Percentiles rank a stretch among this genome's conserved stretches.
phyloP scores from a whole-genome alignment of 140 eudicot species.

The Oenanthe javanica region DNA sequence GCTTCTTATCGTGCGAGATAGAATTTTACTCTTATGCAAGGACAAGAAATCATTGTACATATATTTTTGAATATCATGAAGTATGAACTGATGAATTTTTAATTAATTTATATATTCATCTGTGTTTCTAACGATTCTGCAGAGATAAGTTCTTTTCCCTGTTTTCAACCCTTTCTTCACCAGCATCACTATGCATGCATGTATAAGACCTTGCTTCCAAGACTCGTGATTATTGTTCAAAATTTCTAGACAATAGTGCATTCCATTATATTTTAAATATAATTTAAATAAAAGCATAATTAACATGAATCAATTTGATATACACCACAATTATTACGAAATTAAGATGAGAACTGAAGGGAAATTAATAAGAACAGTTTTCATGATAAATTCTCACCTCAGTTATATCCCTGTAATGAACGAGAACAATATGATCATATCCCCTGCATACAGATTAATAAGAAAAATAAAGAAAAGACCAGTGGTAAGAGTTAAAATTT shows the following conservation, averaged over 20 bases:
- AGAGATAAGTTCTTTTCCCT: neutral
- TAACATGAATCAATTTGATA: neutral
- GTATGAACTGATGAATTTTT: no score
- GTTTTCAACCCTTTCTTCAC: neutral
- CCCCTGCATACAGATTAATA: constrained; percentile 40
- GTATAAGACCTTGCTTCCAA: neutral
- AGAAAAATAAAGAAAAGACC: constrained; percentile 7
- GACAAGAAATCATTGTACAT: neutral
- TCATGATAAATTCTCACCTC: constrained; percentile 37
- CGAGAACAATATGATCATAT: constrained; percentile 92
- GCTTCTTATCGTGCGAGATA: no score
- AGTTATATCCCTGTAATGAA: constrained; percentile 86
- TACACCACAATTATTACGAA: neutral
- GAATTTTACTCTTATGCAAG: no score
- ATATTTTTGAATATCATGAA: neutral
- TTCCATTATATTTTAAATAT: neutral
- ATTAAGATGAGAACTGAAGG: neutral
- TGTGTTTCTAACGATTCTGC: neutral
- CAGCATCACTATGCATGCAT: neutral
- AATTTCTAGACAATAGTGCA: neutral
- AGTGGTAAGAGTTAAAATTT: neutral
- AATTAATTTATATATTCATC: neutral
- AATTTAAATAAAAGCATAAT: neutral
- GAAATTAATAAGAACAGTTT: neutral
- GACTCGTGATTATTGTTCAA: neutral